Conservation (phyloP, 441 rosid genomes). For the Populus hybrid region DNA sequence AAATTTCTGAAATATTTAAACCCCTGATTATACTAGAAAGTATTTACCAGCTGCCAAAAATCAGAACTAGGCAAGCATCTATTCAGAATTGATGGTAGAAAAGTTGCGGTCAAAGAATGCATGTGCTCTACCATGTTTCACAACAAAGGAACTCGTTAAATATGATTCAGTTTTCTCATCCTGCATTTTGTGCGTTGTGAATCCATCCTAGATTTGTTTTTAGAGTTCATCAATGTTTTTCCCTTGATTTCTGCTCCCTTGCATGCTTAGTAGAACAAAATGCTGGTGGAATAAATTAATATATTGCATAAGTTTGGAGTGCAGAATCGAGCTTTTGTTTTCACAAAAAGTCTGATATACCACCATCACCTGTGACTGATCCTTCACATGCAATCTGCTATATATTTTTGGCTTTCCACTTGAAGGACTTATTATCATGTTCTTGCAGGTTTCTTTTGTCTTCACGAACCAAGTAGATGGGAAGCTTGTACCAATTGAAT, state of each 20-base stretch:
- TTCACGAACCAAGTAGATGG: constrained; percentile 95
- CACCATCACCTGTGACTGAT: not conserved
- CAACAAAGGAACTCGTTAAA: not conserved
- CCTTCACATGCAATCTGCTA: not conserved
- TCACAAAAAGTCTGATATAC: not conserved
- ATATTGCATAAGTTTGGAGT: not conserved
- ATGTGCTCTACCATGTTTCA: not conserved
- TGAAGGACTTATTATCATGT: not conserved
- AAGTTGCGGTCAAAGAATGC: not conserved
- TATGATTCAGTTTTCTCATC: not conserved
- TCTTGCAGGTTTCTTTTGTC: constrained; percentile 73
- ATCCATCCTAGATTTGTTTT: not conserved
- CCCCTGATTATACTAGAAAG: not conserved
- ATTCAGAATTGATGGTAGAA: constrained; percentile 1
- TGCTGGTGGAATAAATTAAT: not conserved
- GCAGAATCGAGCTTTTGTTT: not conserved
- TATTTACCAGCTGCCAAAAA: not conserved
- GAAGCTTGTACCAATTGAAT: constrained; percentile 77
- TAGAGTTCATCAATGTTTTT: not conserved
- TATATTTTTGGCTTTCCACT: not conserved
- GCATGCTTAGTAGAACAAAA: not conserved
- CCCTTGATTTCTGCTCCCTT: not conserved
- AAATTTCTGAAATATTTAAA: not conserved
- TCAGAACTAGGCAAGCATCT: not conserved
- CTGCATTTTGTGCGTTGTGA: no score